A percentile compares a stretch with the other conserved stretches of the same genome.
Conservation (phyloP, 2,329 filamentous ascomycete genomes). For the Fusarium sp. region DNA sequence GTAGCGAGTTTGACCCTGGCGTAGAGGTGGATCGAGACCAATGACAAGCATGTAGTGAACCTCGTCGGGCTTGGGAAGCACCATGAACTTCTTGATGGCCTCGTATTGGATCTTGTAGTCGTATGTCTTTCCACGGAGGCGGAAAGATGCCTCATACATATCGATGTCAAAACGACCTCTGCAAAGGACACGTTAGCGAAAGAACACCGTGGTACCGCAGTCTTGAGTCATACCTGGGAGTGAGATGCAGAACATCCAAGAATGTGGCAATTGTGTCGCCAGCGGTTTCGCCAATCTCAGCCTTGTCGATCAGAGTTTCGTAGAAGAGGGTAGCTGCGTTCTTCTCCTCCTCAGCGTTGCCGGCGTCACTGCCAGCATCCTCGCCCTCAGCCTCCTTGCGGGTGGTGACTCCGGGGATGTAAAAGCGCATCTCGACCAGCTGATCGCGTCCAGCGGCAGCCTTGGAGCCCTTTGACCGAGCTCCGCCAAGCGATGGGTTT, state of each 20-base stretch:
- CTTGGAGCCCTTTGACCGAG: slow-evolving; percentile 81
- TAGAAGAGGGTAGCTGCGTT: slow-evolving; percentile 98
- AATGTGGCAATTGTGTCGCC: slow-evolving; percentile 98
- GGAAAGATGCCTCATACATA: slow-evolving; percentile 98
- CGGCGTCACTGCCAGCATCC: slow-evolving; percentile 69
- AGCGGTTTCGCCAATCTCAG: slow-evolving; percentile 98
- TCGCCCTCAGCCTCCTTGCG: slow-evolving; percentile 74
- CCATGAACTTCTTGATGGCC: slow-evolving; percentile 97
- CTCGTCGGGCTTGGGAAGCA: slow-evolving; percentile 98
- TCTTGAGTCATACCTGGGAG: slow-evolving; percentile 70
- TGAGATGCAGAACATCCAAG: slow-evolving; percentile 94
- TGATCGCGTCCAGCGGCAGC: slow-evolving; percentile 89
- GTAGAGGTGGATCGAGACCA: slow-evolving; percentile 90
- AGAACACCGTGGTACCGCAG: too few relatives aligned
- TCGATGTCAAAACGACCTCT: slow-evolving; percentile 99
- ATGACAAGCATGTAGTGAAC: slow-evolving; percentile 94
- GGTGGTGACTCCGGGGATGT: slow-evolving; percentile 89
- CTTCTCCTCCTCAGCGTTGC: slow-evolving; percentile 71
- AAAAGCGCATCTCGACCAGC: slow-evolving; percentile 98
- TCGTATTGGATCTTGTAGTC: slow-evolving; percentile 99
- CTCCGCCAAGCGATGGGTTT: slow-evolving; percentile 77
- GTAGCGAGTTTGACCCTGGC: slow-evolving; percentile 96
- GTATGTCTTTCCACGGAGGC: slow-evolving; percentile 97
- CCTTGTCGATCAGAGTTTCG: slow-evolving; percentile 96
- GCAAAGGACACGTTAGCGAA: slow-evolving; percentile 31